Evolutionary conservation across 345 rosid species (phyloP).

Genomic region (Sonneratia alba): DNA sequence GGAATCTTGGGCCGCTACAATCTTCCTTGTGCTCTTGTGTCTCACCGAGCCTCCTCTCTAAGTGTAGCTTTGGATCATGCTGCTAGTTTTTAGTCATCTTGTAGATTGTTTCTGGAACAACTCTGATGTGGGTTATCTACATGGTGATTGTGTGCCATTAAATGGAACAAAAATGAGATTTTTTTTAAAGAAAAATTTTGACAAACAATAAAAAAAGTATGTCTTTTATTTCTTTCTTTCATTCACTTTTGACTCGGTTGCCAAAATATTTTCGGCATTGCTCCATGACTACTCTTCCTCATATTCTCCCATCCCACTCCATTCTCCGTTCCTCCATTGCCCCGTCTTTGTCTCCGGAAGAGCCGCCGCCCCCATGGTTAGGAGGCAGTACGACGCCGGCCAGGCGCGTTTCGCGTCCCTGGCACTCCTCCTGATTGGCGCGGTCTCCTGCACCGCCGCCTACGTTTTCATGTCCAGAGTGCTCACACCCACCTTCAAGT

Average conservation of each 20-base stretch:
- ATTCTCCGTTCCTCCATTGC: neutral
- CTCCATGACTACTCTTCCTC: slow-evolving; percentile 14
- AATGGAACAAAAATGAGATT: too few species aligned
- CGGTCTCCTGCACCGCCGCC: slow-evolving; percentile 50
- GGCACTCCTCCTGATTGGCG: slow-evolving; percentile 39
- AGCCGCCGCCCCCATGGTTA: slow-evolving; percentile 35
- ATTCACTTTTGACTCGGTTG: neutral
- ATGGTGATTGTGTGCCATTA: too few species aligned
- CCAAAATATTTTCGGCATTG: neutral
- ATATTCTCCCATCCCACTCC: slow-evolving; percentile 3
- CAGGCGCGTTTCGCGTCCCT: slow-evolving; percentile 47
- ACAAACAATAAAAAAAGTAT: neutral
- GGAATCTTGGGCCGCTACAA: neutral
- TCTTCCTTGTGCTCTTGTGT: too few species aligned
- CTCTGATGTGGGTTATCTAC: too few species aligned
- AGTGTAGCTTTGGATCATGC: neutral
- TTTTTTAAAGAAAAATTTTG: neutral
- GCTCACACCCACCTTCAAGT: slow-evolving; percentile 19
- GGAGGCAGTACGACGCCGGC: slow-evolving; percentile 46
- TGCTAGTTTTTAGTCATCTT: neutral
- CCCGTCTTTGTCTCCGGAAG: too few species aligned
- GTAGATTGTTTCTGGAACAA: too few species aligned
- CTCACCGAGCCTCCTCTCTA: too few species aligned
- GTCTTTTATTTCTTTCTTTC: neutral
- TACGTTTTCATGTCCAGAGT: slow-evolving; percentile 49